Evolutionary conservation across 2,329 filamentous ascomycete species (phyloP), one percentile per base, ranked within the genome.

Genomic region (Colletotrichum karsti): DNA sequence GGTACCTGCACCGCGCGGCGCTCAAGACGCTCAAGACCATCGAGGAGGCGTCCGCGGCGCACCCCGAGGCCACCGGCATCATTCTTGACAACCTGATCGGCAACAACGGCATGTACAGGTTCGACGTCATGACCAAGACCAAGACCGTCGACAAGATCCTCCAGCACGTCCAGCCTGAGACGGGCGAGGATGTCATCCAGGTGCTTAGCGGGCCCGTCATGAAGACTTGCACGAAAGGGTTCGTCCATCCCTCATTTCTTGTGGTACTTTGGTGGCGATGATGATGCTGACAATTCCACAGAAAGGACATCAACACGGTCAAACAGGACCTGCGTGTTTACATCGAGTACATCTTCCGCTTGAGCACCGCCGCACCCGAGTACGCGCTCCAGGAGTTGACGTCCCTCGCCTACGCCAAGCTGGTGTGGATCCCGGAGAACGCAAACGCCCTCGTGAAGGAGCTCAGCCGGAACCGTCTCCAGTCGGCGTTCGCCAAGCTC

Each of bases 91-190:
- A 88, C 24, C 81, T 98, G n/a, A 85, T 96, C 46, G 88, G 89
- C 39, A 88, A 89, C 56, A 83, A 91, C 67, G 93, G 93, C 2
- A 87, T 87, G 2, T 90, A 93, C 72, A 93, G 92, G 75, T 96
- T 98, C 74, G 96, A 98, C 75, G 91, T 93, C 70, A 85, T 92
- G 64, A 97, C 95, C 1, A 96, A 92, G 77, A 92, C 91, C 2
- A 97, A 95, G 80, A 95, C 93, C 0, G 82, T 97, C 1, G 93
- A 97, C 73, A 91, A 88, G 70, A 83, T 96, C 2, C 80, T 97
- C 5, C 85, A 89, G 58, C 85, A 86, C 46, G 86, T 89, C 8
- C 87, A 87, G 24, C 79, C 83, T 4, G 78, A 86, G 20, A 88
- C 91, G 35, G 83, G 90, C 22, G 84, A 88, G 63, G 77, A 79